Base-by-base conservation (phyloP, 768 basidiomycete species). In the Boletus subparvulus region DNA sequence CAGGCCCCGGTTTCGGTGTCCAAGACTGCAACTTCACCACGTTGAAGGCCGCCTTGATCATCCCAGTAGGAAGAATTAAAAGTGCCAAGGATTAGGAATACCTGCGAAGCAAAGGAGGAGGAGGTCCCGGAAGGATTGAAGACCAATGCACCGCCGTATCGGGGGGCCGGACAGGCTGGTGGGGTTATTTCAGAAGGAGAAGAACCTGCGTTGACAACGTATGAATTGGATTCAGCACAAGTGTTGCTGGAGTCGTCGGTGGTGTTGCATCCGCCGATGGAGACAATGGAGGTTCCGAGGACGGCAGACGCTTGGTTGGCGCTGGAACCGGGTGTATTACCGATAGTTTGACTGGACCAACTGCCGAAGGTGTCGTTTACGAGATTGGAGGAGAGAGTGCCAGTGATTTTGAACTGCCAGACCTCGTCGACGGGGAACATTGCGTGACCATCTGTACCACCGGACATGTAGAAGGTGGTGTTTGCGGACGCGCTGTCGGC, bases 11-110 rank as follows among this genome's bases (percentile, higher is more conserved):
- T 80, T 35, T 77, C 73, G 33, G 78, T 75, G 60, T 90, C 82
- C 39, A 91, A 72, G 13, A 92, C 74, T 54, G 80, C 90, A 52
- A 93, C 83, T 79, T 92, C 91, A 35, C 91, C 91, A 1, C 76
- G 74, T n/a, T 74, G 68, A 17, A 85, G 74, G 2, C 83, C 83
- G 32, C 77, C 78, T 37, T 77, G 79, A 66, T 91, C 90, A 47
- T 87, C 65, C 90, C 90, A 92, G 47, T 75, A 63, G 8, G 83
- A 80, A 10, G 74, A 67, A 65, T 92, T 80, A 54, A 88, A 83
- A 7, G 79, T 81, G 10, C 91, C 90, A 24, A 90, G 77, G 33
- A 90, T 67, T 48, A 90, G 75, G 62, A 91, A 85, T 21, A 83
- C 82, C 64, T 93, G 90, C 6, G 81, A 78, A 14, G 65, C 40